Evolutionary conservation across 2,329 filamentous ascomycete genomes (phyloP), one percentile per base, ranked within the genome.

Genomic region (Fusarium sp.): DNA sequence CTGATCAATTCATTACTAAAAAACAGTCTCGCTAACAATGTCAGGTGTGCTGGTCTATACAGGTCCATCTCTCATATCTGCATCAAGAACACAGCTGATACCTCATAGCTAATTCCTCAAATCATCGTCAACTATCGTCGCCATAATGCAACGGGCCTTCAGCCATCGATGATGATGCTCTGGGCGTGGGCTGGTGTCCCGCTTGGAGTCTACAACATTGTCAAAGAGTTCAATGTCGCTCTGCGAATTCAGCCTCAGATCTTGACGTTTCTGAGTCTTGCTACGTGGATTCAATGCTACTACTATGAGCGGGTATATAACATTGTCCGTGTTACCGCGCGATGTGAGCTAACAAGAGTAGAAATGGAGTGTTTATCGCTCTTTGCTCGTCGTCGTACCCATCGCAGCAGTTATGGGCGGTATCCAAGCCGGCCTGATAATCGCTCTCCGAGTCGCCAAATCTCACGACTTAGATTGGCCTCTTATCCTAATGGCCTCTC

Each of bases 141-240:
- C 2, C 88, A 91, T 74, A 83, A 90, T 79, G 88, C 89, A 2
- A 85, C 81, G 1, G 89, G 89, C 1, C 80, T 92, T 0, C 89
- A 91, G 48, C 83, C 86, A 0, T 86, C 87, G 0, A 91, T 92
- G 89, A 91, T 92, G 89, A 84, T 92, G 74, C 81, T 91, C 3
- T 92, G 89, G 84, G 87, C 88, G 0, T 86, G 83, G 78, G 89
- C 89, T 2, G 89, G 89, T 0, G 86, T 91, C 0, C 89, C 89
- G 1, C 79, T 92, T 0, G 90, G 89, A 3, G 80, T 81, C 7
- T 83, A 82, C 68, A 83, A 82, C 59, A 80, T 82, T 34, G 78
- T 80, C 23, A 73, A 77, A 52, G 71, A 74, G 12, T 82, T 82
- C 68, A 82, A 81, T 49, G 24, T 82, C 4, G 81, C 81, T 4